Evolutionary conservation across 805 yeast genomes (phyloP).

Genomic region (Metschnikowia henanensis): DNA sequence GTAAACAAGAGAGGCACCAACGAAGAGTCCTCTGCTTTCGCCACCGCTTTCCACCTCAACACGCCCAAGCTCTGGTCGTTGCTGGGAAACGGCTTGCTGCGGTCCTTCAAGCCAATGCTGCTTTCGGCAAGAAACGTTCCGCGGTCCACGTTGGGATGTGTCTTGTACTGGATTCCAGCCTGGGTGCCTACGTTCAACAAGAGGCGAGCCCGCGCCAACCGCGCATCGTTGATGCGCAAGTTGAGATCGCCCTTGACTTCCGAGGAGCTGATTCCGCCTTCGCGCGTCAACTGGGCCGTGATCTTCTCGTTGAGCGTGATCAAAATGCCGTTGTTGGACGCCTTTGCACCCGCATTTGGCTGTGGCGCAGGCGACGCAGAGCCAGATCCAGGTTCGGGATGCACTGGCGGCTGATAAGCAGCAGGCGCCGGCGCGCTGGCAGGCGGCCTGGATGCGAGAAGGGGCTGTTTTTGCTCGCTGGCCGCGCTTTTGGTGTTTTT

Average conservation of each 20-base stretch:
- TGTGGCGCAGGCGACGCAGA: constrained; percentile 24
- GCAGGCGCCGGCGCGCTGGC: background rate
- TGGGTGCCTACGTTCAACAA: constrained; percentile 49
- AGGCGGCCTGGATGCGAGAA: constrained; percentile 19
- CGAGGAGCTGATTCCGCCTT: constrained; percentile 66
- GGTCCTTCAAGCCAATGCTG: constrained; percentile 73
- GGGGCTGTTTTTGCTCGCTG: constrained; percentile 22
- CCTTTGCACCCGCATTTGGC: constrained; percentile 23
- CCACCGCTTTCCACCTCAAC: constrained; percentile 84
- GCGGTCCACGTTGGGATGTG: constrained; percentile 96
- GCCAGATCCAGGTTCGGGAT: constrained; percentile 23
- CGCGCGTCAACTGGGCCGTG: constrained; percentile 76
- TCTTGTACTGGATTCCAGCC: constrained; percentile 70
- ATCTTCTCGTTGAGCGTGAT: constrained; percentile 76
- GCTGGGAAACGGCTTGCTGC: constrained; percentile 80
- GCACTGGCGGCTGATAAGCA: constrained; percentile 23
- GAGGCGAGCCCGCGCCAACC: constrained; percentile 65
- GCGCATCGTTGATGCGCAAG: constrained; percentile 79
- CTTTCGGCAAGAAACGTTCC: constrained; percentile 55
- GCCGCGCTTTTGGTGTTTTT: constrained; percentile 31
- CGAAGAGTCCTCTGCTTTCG: constrained; percentile 52
- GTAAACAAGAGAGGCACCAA: constrained; percentile 67
- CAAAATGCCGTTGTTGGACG: constrained; percentile 72
- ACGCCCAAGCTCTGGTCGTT: constrained; percentile 91
- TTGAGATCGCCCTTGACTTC: constrained; percentile 92